These are phyloP conservation scores for Cutaneotrichosporon sp. DNA, from an alignment of 1,284 basidiomycete species.

Conservation along the genomic window DNA sequence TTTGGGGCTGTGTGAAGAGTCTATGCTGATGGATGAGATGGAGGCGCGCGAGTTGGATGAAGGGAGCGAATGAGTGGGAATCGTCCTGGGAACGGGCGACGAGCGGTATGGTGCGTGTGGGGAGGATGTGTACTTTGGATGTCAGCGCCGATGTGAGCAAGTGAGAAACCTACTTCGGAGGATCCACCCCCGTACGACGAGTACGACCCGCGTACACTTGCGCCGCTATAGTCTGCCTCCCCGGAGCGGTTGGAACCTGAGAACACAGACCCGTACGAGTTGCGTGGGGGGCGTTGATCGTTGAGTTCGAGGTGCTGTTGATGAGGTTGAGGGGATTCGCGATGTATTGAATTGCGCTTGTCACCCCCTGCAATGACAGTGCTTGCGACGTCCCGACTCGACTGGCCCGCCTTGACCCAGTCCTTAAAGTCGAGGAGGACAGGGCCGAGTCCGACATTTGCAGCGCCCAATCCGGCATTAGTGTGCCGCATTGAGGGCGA, in stretches of 20 bases:
- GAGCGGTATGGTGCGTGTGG: neutral
- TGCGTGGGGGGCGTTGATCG: neutral
- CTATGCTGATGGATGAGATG: conserved; percentile 19
- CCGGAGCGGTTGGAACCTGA: neutral
- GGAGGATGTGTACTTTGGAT: conserved; percentile 2
- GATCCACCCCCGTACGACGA: neutral
- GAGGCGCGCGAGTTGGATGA: conserved; percentile 11
- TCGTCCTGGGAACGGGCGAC: neutral
- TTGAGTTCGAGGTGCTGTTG: neutral
- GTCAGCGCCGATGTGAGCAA: neutral
- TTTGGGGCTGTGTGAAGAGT: conserved; percentile 18
- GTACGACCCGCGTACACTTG: conserved; percentile 1
- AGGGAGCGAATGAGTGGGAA: conserved; percentile 3
- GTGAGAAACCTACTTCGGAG: neutral
- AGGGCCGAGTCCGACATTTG: conserved; percentile 15
- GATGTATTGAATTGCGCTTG: neutral
- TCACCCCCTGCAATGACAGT: neutral
- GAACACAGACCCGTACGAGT: neutral
- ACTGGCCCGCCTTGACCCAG: conserved; percentile 22
- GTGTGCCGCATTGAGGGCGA: neutral
- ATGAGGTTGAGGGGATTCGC: neutral
- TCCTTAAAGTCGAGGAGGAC: conserved; percentile 23
- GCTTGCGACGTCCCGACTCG: neutral
- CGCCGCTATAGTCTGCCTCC: conserved; percentile 2
- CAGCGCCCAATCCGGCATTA: conserved; percentile 6